Evolutionary conservation across 2,329 filamentous ascomycete genomes (phyloP).

Genomic region (Whalleya microplaca): DNA sequence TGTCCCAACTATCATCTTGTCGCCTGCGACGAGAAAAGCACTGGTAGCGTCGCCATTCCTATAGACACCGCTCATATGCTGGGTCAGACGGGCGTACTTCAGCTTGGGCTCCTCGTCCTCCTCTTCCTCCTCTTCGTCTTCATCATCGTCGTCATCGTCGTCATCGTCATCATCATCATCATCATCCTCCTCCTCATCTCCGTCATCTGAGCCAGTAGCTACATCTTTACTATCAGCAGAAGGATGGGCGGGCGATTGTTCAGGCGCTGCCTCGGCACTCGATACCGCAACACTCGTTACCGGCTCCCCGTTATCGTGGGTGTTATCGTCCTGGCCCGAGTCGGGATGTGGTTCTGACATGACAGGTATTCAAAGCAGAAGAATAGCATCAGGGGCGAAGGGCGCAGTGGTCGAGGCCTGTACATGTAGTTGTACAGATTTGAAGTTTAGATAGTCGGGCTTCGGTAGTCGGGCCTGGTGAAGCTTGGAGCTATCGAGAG

Average conservation of each 20-base stretch:
- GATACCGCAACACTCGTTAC: conserved; percentile 7
- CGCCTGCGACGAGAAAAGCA: conserved; percentile 84
- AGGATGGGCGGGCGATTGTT: conserved; percentile 1
- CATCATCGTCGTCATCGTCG: conserved; percentile 58
- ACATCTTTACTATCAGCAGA: conserved; percentile 41
- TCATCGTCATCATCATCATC: conserved; percentile 52
- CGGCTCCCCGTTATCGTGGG: background rate
- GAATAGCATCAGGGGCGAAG: conserved; percentile 27
- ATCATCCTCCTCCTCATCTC: conserved; percentile 50
- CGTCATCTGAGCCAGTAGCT: conserved; percentile 50
- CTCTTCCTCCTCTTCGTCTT: conserved; percentile 75
- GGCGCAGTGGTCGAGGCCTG: background rate
- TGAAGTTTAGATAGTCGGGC: too few relatives aligned
- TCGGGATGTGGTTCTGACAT: conserved; percentile 49
- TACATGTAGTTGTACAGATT: too few relatives aligned
- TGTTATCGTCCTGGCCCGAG: conserved; percentile 33
- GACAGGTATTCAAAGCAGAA: conserved; percentile 33
- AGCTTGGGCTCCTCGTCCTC: conserved; percentile 93
- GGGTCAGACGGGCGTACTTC: conserved; percentile 89
- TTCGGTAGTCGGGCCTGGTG: background rate
- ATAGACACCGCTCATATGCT: conserved; percentile 78
- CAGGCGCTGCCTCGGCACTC: conserved; percentile 17
- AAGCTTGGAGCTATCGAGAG: background rate
- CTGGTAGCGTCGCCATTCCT: conserved; percentile 95
- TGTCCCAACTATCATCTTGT: conserved; percentile 97